Base-by-base conservation (phyloP, 768 basidiomycete species). In the Obba rivulosa region DNA sequence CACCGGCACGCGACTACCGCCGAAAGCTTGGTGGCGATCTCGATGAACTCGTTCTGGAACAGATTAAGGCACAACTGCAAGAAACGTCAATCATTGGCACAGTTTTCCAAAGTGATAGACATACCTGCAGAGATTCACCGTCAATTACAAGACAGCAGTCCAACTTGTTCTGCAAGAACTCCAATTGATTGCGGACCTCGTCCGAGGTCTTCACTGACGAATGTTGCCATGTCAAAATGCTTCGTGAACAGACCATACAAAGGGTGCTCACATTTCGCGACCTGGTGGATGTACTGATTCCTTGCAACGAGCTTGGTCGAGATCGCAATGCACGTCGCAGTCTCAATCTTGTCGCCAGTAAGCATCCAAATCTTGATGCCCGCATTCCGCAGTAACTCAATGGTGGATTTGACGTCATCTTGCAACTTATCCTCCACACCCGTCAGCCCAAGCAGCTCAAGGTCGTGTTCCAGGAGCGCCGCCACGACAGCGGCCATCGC, bases 281-380 rank as follows among this genome's bases (percentile, higher is more conserved):
- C 85, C 59, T 96, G 93, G 60, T 97, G 93, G 28, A 99, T 96
- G 62, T 96, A 97, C 66, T 99, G 96, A 59, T 92, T 92, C 57
- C 96, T 77, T 20, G 91, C 86, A 8, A 98, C 96, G 43, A 98
- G 72, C 64, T 98, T 98, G 7, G 91, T 96, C 34, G 93, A 96
- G 54, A 98, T 92, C 4, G 95, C 94, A 61, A 99, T 99, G 66
- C 93, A 95, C 34, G 94, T 85, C 4, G 96, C 96, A 3, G 96
- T 99, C 73, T 99, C 96, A 43, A 98, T 92, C 72, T 98, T 99
- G 68, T 99, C 96, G 1, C 96, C 95, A 0, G 96, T 99, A 58
- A 98, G 74, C 96, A 98, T 98, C 96, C 96, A 99, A 50, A 99
- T 98, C 76, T 90, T 96, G 68, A 99, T 83, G 3, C 95, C 95